Base-by-base conservation (phyloP, 2,329 filamentous ascomycete species). In the Hirsutella minnesotensis region DNA sequence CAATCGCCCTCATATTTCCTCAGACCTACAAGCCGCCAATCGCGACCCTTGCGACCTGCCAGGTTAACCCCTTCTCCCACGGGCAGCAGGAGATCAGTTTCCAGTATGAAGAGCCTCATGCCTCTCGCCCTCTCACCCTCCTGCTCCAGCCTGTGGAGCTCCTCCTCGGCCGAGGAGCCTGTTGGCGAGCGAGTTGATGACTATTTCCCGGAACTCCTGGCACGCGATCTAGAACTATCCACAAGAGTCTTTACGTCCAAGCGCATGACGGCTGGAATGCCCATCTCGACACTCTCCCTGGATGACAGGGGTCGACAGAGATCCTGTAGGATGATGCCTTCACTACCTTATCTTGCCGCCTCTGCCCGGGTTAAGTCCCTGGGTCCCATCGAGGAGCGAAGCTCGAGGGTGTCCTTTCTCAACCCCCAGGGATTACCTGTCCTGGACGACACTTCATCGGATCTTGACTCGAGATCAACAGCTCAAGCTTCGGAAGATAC, bases 181-280 rank as follows among this genome's bases (percentile, higher is more conserved):
- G 54, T 61, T 41, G 48, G 59, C 56, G 51, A 51, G 16, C 51
- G 54, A 38, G 49, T 53, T 10, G 60, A 59, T 40, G 67, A 66
- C 53, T 77, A 69, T 56, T 60, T 79, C 16, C 70, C 75, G 3
- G 75, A 79, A 56, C 51, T 76, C 33, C 60, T 79, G n/a, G 74
- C 67, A 7, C 65, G 63, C 45, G 73, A 79, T 47, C 59, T 78
- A 38, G 69, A 75, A 51, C 52, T 63, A 19, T 75, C 70, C 16
- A 61, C 61, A 40, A 57, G 62, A 9, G 53, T 73, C 21, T 77
- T 77, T 44, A 58, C 58, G 21, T 64, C 70, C 13, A 72, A 61
- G 52, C 69, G 67, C 44, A 69, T 77, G 65, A 73, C 73, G 5
- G 67, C 72, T 19, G 73, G 73, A 9, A 52, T 61, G 9, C 73